phyloP scores from a whole-genome alignment of 345 rosid genomes.

The Ailanthus altissimus region DNA sequence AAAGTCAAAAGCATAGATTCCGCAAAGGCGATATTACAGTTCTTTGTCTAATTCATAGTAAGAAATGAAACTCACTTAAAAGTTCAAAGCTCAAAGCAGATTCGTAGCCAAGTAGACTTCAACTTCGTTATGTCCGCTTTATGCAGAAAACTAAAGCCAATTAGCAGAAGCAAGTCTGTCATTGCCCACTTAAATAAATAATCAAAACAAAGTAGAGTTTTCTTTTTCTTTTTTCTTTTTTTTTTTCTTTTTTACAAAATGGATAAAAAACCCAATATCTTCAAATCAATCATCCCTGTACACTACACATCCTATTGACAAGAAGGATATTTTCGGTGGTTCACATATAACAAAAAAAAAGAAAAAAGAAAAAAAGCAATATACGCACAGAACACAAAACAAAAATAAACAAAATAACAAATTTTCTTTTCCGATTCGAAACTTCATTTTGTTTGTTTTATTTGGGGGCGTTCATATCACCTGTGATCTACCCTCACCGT shows the following conservation, averaged over 20 bases:
- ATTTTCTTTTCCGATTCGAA: neutral
- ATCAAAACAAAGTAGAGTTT: too few species aligned
- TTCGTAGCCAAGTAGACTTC: neutral
- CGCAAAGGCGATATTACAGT: neutral
- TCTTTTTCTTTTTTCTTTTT: neutral
- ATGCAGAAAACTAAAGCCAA: neutral
- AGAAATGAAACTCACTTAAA: neutral
- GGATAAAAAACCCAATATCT: neutral
- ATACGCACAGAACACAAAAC: neutral
- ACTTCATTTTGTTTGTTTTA: neutral
- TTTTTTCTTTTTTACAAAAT: neutral
- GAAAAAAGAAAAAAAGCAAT: neutral
- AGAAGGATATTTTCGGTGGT: slow-evolving; percentile 18
- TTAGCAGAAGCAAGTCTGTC: too few species aligned
- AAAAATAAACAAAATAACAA: neutral
- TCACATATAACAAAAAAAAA: neutral
- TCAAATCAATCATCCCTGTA: slow-evolving; percentile 20
- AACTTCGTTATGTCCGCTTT: neutral
- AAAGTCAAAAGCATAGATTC: slow-evolving; percentile 32
- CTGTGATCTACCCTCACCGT: slow-evolving; percentile 33
- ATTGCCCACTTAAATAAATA: too few species aligned
- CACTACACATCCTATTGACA: slow-evolving; percentile 20
- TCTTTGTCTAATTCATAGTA: slow-evolving; percentile 2
- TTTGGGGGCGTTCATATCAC: slow-evolving; percentile 23
- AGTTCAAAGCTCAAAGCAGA: neutral